These are phyloP conservation scores for Chlorociboria aeruginascens DNA, from an alignment of 495 filamentous ascomycete genomes.

Conservation along the genomic window DNA sequence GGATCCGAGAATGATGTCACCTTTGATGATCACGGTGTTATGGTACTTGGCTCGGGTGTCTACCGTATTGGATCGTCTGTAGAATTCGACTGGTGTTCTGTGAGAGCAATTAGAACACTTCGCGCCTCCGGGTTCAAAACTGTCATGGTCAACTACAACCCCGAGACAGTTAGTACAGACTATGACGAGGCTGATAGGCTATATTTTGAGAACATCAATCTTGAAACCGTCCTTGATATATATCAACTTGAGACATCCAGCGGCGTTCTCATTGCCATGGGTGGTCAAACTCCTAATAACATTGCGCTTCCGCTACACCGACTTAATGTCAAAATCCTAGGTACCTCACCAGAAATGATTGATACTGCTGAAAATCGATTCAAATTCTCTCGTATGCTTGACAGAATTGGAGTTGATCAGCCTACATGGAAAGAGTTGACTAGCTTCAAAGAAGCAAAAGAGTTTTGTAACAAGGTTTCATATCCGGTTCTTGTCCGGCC, in stretches of 20 bases:
- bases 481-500: constrained; percentile 93
- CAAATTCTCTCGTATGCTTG: constrained; percentile 96
- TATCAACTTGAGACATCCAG: constrained; percentile 80
- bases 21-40: constrained; percentile 78
- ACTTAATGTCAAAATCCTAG: constrained; percentile 80
- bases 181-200: constrained; percentile 93
- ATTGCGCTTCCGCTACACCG: constrained; percentile 84
- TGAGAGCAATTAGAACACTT: constrained; percentile 85
- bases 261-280: constrained; percentile 96
- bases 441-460: constrained; percentile 73
- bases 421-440: constrained; percentile 96
- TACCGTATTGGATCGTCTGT: constrained; percentile 97
- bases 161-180: constrained; percentile 89
- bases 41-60: constrained; percentile 95
- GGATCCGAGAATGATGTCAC: constrained; percentile 72
- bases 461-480: constrained; percentile 70
- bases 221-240: constrained; percentile 91
- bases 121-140: constrained; percentile 84
- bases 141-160: constrained; percentile 97
- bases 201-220: constrained; percentile 95
- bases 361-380: constrained; percentile 95
- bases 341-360: constrained; percentile 98
- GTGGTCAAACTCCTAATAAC: constrained; percentile 96
- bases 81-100: constrained; percentile 99
- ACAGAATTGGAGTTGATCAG: constrained; percentile 92